Percentiles rank a stretch among this genome's conserved stretches.
Conservation (phyloP, 2,329 filamentous ascomycete genomes). For the Colletotrichum sp. region DNA sequence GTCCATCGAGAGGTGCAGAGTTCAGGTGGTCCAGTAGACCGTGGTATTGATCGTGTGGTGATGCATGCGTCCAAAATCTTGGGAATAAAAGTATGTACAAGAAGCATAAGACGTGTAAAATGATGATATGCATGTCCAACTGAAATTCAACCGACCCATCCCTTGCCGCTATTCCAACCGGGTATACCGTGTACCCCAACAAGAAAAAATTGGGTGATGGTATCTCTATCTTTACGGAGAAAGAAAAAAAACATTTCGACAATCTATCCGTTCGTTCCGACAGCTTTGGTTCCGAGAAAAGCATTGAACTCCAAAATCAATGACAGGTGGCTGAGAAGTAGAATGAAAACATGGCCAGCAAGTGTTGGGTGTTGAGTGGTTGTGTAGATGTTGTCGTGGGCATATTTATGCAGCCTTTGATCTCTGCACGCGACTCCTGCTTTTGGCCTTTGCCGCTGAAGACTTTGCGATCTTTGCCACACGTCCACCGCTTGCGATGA, state of each 20-base stretch:
- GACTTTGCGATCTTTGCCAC: not conserved
- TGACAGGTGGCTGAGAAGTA: not conserved
- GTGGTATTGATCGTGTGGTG: not conserved
- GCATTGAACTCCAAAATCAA: not conserved
- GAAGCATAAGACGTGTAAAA: not conserved
- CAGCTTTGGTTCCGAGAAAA: not conserved
- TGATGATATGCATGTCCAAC: not conserved
- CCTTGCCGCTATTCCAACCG: not conserved
- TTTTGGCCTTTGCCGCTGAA: not conserved
- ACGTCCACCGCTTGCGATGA: not conserved
- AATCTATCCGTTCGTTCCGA: conserved; percentile 1
- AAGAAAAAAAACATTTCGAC: not conserved
- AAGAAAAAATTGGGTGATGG: not conserved
- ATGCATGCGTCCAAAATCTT: not conserved
- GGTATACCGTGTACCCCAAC: not conserved
- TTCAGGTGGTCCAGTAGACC: not conserved
- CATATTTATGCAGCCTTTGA: not conserved
- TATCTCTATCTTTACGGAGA: not conserved
- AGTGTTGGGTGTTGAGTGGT: not conserved
- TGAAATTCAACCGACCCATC: not conserved
- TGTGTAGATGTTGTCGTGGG: not conserved
- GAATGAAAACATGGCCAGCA: not conserved
- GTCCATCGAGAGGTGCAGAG: not conserved
- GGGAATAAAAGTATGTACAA: not conserved
- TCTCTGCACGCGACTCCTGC: not conserved